Conservation (phyloP, 331 rosid species). For the Spiraea crenata region DNA sequence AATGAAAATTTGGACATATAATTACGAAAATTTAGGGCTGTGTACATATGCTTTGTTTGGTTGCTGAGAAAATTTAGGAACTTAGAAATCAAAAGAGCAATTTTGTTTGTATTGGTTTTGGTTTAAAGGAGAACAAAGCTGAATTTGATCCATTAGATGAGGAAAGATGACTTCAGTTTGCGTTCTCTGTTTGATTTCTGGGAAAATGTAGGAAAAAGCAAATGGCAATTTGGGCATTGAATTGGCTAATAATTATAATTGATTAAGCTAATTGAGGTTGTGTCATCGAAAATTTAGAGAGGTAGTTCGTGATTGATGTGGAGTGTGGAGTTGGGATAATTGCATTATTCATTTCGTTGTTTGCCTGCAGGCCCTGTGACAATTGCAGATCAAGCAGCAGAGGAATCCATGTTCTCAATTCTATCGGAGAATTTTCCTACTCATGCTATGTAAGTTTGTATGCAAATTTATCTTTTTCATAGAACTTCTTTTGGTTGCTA, state of each 20-base stretch:
- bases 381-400: conserved; percentile 85
- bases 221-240: neutral
- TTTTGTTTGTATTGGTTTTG: neutral
- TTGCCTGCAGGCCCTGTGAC: conserved; percentile 79
- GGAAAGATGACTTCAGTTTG: conserved; percentile 7
- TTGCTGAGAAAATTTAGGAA: too few relatives aligned
- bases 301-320: neutral
- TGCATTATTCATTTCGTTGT: neutral
- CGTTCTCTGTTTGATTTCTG: neutral
- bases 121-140: neutral
- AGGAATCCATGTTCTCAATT: conserved; percentile 77
- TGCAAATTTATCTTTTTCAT: neutral
- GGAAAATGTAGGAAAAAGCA: neutral
- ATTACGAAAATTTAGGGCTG: too few relatives aligned
- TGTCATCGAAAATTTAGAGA: neutral
- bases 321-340: neutral
- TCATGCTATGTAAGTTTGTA: conserved; percentile 68
- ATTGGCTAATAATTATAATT: neutral
- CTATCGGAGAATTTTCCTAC: conserved; percentile 61
- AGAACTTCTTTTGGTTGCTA: neutral
- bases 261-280: neutral
- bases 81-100: neutral
- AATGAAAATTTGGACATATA: too few relatives aligned
- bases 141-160: too few relatives aligned
- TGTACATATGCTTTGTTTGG: too few relatives aligned